Evolutionary conservation across 495 filamentous ascomycete genomes (phyloP), one percentile per base, ranked within the genome.

Genomic region (Podospora sp.): DNA sequence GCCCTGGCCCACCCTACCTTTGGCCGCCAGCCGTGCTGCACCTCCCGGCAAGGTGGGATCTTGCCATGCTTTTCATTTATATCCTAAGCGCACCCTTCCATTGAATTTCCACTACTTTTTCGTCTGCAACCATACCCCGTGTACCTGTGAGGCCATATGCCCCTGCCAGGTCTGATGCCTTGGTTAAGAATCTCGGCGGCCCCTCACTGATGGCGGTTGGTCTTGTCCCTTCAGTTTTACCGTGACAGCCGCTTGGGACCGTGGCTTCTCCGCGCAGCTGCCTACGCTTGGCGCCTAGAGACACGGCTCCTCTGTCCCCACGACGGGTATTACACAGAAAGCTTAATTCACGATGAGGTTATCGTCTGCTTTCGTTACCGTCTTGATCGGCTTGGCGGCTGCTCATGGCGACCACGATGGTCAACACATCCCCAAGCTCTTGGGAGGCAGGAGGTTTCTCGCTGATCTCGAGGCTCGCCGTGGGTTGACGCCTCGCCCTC

Each of bases 361-460:
- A 58, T 76, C 72, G 11, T 65, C 67, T 22, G 51, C 67, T 29
- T 16, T 79, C 29, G 59, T 77, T 18, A 75, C 73, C 51, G 65
- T 65, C 58, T 74, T 70, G 11, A 16, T 72, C 9, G 67, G 71
- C 49, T 49, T 74, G 64, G 69, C 66, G 18, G 52, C 53, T 35
- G 77, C 77, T 21, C 78, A 81, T 65, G 69, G 65, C 33, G 67
- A 72, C 55, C 69, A 72, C 68, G 66, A 67, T 21, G 77, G 69
- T 6, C 70, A 63, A 22, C 73, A 80, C 63, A 50, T 78, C 4
- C 79, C 79, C 27, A 78, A 77, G 33, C 56, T 78, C 1, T 21
- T 81, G 36, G 79, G 78, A 50, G 77, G 67, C 25, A 77, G 77
- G 36, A 76, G 71, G 57, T 73, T 81, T 20, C 24, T 79, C 8